These are phyloP conservation scores for Teratosphaeriaceae sp. DNA, from an alignment of 2,329 filamentous ascomycete genomes.

Conservation along the genomic window DNA sequence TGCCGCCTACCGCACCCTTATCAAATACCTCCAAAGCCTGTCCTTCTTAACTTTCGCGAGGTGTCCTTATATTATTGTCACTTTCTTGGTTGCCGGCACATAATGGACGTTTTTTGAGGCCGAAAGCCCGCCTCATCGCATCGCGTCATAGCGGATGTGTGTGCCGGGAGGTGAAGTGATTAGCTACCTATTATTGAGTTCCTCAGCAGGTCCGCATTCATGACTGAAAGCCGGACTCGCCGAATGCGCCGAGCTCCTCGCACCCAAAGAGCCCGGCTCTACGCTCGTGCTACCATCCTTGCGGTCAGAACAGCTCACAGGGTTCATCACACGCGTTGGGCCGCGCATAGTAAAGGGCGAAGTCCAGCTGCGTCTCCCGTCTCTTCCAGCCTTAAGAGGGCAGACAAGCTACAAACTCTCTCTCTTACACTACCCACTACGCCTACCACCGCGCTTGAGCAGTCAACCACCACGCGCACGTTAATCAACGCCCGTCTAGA, in stretches of 20 bases:
- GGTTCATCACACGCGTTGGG: conserved; percentile 82
- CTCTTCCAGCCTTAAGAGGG: conserved; percentile 51
- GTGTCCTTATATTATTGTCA: too few relatives aligned
- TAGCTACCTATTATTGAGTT: too few relatives aligned
- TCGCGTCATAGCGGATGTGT: too few relatives aligned
- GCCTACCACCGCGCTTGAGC: conserved; percentile 57
- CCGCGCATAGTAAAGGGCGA: conserved; percentile 87
- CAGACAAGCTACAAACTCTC: conserved; percentile 45
- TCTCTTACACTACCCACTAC: conserved; percentile 46
- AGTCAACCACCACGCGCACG: conserved; percentile 65
- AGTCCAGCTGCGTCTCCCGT: conserved; percentile 69
- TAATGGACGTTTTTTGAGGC: too few relatives aligned
- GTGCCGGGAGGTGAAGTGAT: too few relatives aligned
- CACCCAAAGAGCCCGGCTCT: conserved; percentile 75
- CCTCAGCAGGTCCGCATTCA: too few relatives aligned
- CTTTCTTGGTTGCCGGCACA: too few relatives aligned
- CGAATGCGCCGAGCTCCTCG: conserved; percentile 81
- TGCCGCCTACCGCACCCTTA: too few relatives aligned
- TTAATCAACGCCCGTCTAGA: conserved; percentile 78
- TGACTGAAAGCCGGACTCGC: conserved; percentile 66
- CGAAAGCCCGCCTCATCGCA: too few relatives aligned
- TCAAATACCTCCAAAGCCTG: too few relatives aligned
- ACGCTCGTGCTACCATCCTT: conserved; percentile 85
- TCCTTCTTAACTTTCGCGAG: too few relatives aligned
- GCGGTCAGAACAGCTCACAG: conserved; percentile 84